phyloP scores from a whole-genome alignment of 2,329 filamentous ascomycete genomes.

The Alternaria gaisen region DNA sequence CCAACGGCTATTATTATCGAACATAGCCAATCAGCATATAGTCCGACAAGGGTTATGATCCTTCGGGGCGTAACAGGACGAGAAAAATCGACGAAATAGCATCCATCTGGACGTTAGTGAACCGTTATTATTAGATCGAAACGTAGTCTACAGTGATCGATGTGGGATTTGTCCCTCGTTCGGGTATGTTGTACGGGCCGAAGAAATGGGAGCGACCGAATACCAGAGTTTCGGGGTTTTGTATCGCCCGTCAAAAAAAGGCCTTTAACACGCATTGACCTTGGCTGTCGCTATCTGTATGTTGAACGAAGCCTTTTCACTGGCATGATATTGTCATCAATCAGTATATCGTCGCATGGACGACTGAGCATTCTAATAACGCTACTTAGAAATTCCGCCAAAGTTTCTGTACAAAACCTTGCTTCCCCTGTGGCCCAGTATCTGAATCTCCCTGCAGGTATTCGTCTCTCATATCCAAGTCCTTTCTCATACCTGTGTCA shows the following conservation, averaged over 20 bases:
- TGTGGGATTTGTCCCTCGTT: neutral
- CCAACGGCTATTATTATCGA: neutral
- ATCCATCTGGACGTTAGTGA: neutral
- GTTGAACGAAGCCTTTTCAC: neutral
- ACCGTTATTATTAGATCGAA: neutral
- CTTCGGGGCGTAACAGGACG: neutral
- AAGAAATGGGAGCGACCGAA: neutral
- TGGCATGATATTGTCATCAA: neutral
- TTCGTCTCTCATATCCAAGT: conserved; percentile 45
- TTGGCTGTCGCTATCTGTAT: neutral
- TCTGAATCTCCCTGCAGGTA: conserved; percentile 12
- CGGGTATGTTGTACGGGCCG: neutral
- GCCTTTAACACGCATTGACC: neutral
- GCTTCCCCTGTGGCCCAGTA: conserved; percentile 13
- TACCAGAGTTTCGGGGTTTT: neutral
- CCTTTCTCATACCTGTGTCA: conserved; percentile 47
- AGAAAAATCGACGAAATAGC: neutral
- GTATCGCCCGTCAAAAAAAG: neutral
- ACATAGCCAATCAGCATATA: neutral
- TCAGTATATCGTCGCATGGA: neutral
- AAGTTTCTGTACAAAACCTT: conserved; percentile 18
- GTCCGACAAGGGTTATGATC: neutral
- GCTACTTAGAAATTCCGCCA: conserved; percentile 19
- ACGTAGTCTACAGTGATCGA: neutral
- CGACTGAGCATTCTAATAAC: neutral